Evolutionary conservation across 495 filamentous ascomycete genomes (phyloP).

Genomic region (Penicillium crystallinum): DNA sequence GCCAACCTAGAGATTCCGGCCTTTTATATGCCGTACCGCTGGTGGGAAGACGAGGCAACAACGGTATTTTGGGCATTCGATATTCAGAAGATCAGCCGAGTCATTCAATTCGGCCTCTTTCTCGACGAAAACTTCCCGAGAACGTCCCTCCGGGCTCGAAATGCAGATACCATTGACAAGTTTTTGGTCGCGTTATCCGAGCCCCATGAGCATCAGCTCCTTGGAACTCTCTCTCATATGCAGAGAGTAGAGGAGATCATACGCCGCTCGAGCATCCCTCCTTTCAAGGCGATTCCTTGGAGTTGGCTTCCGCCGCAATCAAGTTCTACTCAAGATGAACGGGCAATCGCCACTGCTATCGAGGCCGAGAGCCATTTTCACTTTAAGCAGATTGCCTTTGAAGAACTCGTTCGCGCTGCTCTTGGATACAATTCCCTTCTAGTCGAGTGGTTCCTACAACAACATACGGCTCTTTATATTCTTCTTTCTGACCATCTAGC

Average conservation of each 20-base stretch:
- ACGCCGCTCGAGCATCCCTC: slow-evolving; percentile 22
- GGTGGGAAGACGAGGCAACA: slow-evolving; percentile 43
- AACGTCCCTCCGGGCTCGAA: slow-evolving; percentile 28
- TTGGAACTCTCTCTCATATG: slow-evolving; percentile 28
- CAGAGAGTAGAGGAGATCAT: slow-evolving; percentile 45
- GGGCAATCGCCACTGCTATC: slow-evolving; percentile 30
- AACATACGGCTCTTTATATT: slow-evolving; percentile 37
- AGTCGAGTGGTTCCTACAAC: slow-evolving; percentile 40
- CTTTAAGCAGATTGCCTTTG: slow-evolving; percentile 37
- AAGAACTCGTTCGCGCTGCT: slow-evolving; percentile 38
- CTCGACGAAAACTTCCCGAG: slow-evolving; percentile 33
- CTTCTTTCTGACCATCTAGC: slow-evolving; percentile 33
- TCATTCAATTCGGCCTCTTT: slow-evolving; percentile 38
- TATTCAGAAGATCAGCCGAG: slow-evolving; percentile 31
- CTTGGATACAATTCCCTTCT: slow-evolving; percentile 29
- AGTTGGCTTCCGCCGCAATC: slow-evolving; percentile 34
- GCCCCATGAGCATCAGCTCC: slow-evolving; percentile 23
- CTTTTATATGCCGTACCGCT: slow-evolving; percentile 29
- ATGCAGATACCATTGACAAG: slow-evolving; percentile 26
- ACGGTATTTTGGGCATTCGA: slow-evolving; percentile 42
- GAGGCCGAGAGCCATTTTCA: slow-evolving; percentile 42
- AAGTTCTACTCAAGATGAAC: slow-evolving; percentile 15
- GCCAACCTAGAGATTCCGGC: slow-evolving; percentile 27
- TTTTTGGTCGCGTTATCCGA: slow-evolving; percentile 28
- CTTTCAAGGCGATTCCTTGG: slow-evolving; percentile 27